Evolutionary conservation across 225 moss, liverwort and hornwort genomes (phyloP).

Genomic region (Pseudoscleropodium purum): DNA sequence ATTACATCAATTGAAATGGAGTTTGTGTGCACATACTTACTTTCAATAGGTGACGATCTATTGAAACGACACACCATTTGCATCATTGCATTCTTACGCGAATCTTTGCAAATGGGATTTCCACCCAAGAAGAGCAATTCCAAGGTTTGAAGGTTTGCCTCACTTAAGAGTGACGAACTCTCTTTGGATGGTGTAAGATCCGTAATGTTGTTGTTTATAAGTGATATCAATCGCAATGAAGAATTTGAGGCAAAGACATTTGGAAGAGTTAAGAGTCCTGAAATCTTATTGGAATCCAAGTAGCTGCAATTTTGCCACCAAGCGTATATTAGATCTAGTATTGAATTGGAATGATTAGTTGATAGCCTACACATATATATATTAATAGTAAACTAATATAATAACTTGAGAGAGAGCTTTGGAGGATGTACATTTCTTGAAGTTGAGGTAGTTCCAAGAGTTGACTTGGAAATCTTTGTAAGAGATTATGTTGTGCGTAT

Average conservation of each 20-base stretch:
- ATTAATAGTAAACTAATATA: not conserved
- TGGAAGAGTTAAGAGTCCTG: not conserved
- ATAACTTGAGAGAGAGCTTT: not conserved
- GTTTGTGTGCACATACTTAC: not conserved
- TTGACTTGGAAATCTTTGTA: not conserved
- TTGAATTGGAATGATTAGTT: not conserved
- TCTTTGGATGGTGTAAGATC: not conserved
- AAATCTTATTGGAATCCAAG: not conserved
- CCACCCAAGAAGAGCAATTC: conserved; percentile 9
- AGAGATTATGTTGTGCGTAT: not conserved
- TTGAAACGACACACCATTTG: conserved; percentile 4
- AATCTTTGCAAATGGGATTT: conserved; percentile 5
- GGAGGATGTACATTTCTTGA: not conserved
- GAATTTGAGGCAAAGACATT: not conserved
- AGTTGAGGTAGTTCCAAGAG: not conserved
- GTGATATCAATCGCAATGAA: not conserved
- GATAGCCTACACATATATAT: not conserved
- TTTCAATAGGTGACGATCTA: not conserved
- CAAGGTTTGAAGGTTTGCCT: not conserved
- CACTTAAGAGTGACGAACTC: not conserved
- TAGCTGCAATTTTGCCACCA: not conserved
- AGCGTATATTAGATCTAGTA: not conserved
- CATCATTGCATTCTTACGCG: not conserved
- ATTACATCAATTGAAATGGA: not conserved
- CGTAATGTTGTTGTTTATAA: conserved; percentile 3